Percentiles rank a stretch among this genome's conserved stretches.
phyloP scores from a whole-genome alignment of 169 alveolate genomes.

The Ichthyophthirius multifiliis region DNA sequence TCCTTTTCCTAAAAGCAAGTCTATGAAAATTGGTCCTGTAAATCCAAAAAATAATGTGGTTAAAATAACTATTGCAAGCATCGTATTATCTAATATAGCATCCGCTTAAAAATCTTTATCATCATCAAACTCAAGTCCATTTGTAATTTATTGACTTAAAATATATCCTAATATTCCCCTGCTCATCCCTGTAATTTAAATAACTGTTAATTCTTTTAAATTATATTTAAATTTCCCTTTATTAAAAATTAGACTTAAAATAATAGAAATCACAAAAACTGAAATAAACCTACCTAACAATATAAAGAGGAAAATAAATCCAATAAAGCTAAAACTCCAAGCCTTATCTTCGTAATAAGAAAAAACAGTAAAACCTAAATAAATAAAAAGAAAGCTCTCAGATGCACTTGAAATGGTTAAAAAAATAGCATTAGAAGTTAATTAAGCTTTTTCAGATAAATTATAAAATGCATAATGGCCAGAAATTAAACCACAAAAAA shows the following conservation, averaged over 20 bases:
- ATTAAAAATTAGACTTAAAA: neutral
- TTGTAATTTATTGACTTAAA: neutral
- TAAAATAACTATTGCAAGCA: neutral
- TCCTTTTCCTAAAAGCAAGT: neutral
- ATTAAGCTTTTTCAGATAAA: neutral
- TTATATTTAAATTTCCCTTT: neutral
- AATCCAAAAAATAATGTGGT: neutral
- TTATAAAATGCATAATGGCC: slow-evolving; percentile 3
- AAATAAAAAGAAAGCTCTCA: neutral
- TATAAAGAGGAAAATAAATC: neutral
- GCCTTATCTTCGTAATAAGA: neutral
- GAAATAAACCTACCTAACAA: neutral
- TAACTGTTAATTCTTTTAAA: neutral
- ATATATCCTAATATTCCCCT: neutral
- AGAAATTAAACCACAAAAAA: neutral
- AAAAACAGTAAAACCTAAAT: neutral
- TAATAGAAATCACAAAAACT: neutral
- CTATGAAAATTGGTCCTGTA: neutral
- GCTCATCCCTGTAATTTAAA: neutral
- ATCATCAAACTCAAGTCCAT: neutral
- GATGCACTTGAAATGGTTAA: neutral
- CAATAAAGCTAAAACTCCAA: neutral
- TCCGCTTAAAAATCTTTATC: no score
- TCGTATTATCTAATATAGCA: neutral
- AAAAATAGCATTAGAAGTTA: neutral